Evolutionary conservation across 768 basidiomycete species (phyloP).

Genomic region (Galerina sulciceps): DNA sequence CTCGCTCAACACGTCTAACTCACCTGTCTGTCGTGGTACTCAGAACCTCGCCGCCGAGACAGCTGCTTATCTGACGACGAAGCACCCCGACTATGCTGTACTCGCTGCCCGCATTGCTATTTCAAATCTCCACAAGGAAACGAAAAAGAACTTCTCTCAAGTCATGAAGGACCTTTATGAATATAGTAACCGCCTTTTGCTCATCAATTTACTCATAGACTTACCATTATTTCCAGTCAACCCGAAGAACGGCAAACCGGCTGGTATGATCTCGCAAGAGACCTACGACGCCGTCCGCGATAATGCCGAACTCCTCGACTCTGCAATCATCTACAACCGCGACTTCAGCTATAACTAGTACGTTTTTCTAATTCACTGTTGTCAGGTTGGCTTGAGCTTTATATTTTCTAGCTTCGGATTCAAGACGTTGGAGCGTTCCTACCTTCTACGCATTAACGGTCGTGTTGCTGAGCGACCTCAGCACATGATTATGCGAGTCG

Average conservation of each 20-base stretch:
- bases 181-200: slow-evolving; percentile 60
- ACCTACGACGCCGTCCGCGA: slow-evolving; percentile 82
- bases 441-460: slow-evolving; percentile 92
- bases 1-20: neutral
- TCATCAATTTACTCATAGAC: slow-evolving; percentile 23
- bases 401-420: slow-evolving; percentile 82
- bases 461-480: slow-evolving; percentile 97
- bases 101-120: slow-evolving; percentile 99
- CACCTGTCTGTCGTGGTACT: neutral
- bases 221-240: slow-evolving; percentile 56
- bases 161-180: slow-evolving; percentile 91
- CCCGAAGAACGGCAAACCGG: slow-evolving; percentile 87
- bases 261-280: slow-evolving; percentile 91
- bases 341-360: slow-evolving; percentile 98
- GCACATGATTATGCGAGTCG: slow-evolving; percentile 99
- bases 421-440: slow-evolving; percentile 98
- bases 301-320: slow-evolving; percentile 84
- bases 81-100: slow-evolving; percentile 97
- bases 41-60: slow-evolving; percentile 98
- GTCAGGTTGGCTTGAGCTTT: neutral
- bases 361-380: slow-evolving; percentile 26
- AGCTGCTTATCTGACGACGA: slow-evolving; percentile 95
- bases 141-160: slow-evolving; percentile 94
- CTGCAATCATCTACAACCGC: slow-evolving; percentile 96
- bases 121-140: slow-evolving; percentile 98